Evolutionary conservation across 768 basidiomycete genomes (phyloP), one percentile per base, ranked within the genome.

Genomic region (Asterophora lycoperdoides): DNA sequence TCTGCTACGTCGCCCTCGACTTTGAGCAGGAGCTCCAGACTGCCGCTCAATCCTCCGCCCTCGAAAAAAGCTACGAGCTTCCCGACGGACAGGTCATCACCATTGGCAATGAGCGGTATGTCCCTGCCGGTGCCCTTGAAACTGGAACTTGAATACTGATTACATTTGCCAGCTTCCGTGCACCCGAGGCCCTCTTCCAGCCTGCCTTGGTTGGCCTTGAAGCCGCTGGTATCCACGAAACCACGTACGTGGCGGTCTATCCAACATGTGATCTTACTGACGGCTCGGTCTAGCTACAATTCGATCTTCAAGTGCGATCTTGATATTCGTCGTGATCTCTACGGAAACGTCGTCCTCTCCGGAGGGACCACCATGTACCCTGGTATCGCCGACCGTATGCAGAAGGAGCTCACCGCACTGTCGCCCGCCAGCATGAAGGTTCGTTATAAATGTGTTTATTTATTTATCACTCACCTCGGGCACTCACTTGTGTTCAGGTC

Each of bases 291-390:
- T 72, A 91, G 75, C 18, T 78, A 74, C 64, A 77, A 91, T 80
- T 91, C 91, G 30, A 88, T 89, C 77, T 84, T 80, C 77, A 86
- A 86, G 74, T 88, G 89, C 63, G 89, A 91, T 68, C 73, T 89
- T 46, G 86, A 95, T 68, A 86, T 92, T 64, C 82, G 88, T 71
- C 87, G 88, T 63, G 82, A 83, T 53, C 68, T 83, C 45, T 84
- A 82, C 69, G 86, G 86, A 55, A 91, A 91, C 71, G 81, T n/a
- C n/a, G n/a, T n/a, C n/a, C n/a, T n/a, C n/a, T n/a, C n/a, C n/a
- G n/a, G n/a, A n/a, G n/a, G n/a, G 64, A 89, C 89, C 54, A 93
- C 90, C 63, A 93, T 94, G 91, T 93, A 92, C 87, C 84, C 89
- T 58, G 93, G 92, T 76, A 93, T 95, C 60, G 82, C 91, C 58